Evolutionary conservation across 2,329 filamentous ascomycete species (phyloP).

Genomic region (Arachnopeziza araneosa): DNA sequence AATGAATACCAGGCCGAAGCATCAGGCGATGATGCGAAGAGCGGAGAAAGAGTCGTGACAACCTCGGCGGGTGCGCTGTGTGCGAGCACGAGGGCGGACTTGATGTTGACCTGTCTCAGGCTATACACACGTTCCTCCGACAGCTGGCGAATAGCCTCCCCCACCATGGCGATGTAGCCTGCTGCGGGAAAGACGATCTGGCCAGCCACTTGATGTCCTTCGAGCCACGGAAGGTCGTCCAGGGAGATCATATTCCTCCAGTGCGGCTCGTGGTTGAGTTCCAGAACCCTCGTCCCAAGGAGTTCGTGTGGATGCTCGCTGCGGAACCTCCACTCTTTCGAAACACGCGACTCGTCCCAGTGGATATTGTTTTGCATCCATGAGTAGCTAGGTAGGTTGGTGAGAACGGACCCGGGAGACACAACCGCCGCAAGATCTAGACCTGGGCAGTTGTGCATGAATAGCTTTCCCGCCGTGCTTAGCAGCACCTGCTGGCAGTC

Average conservation of each 20-base stretch:
- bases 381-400: not conserved
- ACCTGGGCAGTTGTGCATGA: not conserved
- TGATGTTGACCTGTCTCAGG: not conserved
- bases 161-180: not conserved
- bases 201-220: too few relatives aligned
- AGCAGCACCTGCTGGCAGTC: not conserved
- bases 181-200: too few relatives aligned
- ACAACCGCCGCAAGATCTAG: not conserved
- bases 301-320: constrained; percentile 36
- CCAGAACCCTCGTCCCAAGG: constrained; percentile 34
- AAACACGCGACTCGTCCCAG: constrained; percentile 46
- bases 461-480: not conserved
- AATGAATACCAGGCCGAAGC: constrained; percentile 13
- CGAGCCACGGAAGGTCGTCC: too few relatives aligned
- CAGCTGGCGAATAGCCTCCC: constrained; percentile 11
- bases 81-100: constrained; percentile 15
- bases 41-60: constrained; percentile 21
- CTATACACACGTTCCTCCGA: constrained; percentile 3
- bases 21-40: constrained; percentile 15
- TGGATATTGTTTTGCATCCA: constrained; percentile 32
- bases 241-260: too few relatives aligned
- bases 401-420: not conserved
- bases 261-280: not conserved
- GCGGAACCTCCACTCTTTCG: constrained; percentile 27
- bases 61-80: constrained; percentile 19